Evolutionary conservation across 345 rosid genomes (phyloP), one percentile per base, ranked within the genome.

Genomic region (Populus euphratica): DNA sequence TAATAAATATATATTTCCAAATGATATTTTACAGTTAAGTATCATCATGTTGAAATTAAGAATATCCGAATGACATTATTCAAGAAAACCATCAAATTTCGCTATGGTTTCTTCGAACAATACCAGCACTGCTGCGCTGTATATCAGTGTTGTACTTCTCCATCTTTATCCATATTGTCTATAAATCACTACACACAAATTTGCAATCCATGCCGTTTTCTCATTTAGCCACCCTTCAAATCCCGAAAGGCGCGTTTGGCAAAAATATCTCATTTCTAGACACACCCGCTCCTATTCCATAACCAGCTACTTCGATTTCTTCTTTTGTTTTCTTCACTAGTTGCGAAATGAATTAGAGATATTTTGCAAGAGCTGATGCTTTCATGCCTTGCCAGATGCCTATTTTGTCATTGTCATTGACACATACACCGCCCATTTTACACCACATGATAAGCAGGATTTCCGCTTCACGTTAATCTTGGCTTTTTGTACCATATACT

Each of bases 371-470:
- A 47, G 50, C 50, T 47, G 50, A 12, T 47, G 16, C 50, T 64
- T 64, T 64, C 33, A 64, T 64, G 36, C 68, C 35, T 64, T 13
- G 18, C 20, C 41, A 12, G 50, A 14, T 47, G 17, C 50, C 50
- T 47, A 13, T 47, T 47, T 47, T 38, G 41, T 41, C 49, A 50
- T 52, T 29, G 70, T 77, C 56, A 35, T 68, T 72, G 3, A 67
- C 69, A 38, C 14, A 12, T 4, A 9, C 78, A 6, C 61, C 44
- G 39, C 47, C 72, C 68, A 80, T 69, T 78, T 78, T 73, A 27
- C 66, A 62, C 84, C 80, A 76, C 78, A 84, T 8, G 36, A 49
- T 64, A 12, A 2, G 29, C 25, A 14, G 29, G 25, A 70, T 67
- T 13, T 68, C 76, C 52, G 49, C 69, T 43, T 31, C 20, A 70